Conservation (phyloP, 179 eudicot genomes). For the Silene coronaria region DNA sequence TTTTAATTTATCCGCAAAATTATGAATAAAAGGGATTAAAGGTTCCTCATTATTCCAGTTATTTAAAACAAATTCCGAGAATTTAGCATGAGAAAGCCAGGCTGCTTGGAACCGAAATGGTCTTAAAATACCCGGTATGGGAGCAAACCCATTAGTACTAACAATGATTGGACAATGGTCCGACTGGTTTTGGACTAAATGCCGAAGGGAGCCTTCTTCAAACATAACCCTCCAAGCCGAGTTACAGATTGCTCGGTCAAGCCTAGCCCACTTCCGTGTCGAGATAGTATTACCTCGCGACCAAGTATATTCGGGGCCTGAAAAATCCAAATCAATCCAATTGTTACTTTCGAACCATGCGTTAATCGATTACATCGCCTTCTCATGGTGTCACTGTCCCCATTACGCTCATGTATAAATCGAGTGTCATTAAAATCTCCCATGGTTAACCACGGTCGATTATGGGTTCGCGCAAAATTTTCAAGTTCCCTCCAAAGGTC, state of each 20-base stretch:
- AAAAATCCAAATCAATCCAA: not conserved
- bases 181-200: not conserved
- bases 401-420: not conserved
- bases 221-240: not conserved
- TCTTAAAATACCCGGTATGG: not conserved
- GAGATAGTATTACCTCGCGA: not conserved
- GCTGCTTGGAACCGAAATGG: not conserved
- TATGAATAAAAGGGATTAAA: too few species aligned
- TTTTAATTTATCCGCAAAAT: too few species aligned
- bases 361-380: not conserved
- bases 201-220: not conserved
- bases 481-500: not conserved
- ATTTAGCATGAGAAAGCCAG: not conserved
- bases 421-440: constrained; percentile 6
- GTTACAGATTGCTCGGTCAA: not conserved
- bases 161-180: not conserved
- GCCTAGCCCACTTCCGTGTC: not conserved
- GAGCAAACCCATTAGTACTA: not conserved
- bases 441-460: not conserved
- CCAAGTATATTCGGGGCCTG: not conserved
- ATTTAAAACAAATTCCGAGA: not conserved
- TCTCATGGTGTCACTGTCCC: not conserved
- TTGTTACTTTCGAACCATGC: not conserved
- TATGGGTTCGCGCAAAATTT: not conserved
- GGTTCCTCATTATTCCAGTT: not conserved